phyloP scores from a whole-genome alignment of 345 rosid species.

The Populus nigra region DNA sequence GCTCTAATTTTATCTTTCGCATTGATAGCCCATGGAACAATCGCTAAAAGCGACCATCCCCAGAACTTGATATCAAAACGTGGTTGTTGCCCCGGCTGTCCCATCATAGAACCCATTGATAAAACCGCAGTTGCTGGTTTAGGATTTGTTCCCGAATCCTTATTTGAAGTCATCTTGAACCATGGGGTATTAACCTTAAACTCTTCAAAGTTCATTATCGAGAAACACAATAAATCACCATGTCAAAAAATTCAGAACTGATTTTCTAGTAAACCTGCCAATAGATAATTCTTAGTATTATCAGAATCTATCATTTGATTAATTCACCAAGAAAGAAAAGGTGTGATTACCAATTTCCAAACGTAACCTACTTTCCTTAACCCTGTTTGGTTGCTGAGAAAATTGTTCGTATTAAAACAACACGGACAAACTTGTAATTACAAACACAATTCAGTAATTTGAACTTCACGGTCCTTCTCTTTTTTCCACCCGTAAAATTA shows the following conservation, averaged over 20 bases:
- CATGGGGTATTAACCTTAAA: constrained; percentile 38
- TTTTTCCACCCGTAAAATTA: no score
- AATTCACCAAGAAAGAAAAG: not conserved
- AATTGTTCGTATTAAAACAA: no score
- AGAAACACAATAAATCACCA: constrained; percentile 15
- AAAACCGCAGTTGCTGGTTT: not conserved
- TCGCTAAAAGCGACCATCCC: constrained; percentile 62
- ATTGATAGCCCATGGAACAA: constrained; percentile 49
- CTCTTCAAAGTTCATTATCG: constrained; percentile 46
- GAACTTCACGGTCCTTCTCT: no score
- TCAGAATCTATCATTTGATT: not conserved
- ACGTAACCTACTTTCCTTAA: no score
- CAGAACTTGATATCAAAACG: constrained; percentile 44
- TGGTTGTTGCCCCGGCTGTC: constrained; percentile 38
- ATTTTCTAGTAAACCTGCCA: not conserved
- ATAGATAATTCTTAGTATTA: not conserved
- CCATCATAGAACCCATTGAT: constrained; percentile 3
- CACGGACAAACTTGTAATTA: no score
- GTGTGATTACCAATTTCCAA: no score
- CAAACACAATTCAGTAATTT: no score
- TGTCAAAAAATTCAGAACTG: not conserved
- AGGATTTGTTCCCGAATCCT: constrained; percentile 36
- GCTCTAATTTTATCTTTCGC: constrained; percentile 29
- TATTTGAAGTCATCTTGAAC: constrained; percentile 33
- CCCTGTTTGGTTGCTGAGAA: no score